Evolutionary conservation across 169 alveolate species (phyloP).

Genomic region (Pseudocohnilembus persalinus): DNA sequence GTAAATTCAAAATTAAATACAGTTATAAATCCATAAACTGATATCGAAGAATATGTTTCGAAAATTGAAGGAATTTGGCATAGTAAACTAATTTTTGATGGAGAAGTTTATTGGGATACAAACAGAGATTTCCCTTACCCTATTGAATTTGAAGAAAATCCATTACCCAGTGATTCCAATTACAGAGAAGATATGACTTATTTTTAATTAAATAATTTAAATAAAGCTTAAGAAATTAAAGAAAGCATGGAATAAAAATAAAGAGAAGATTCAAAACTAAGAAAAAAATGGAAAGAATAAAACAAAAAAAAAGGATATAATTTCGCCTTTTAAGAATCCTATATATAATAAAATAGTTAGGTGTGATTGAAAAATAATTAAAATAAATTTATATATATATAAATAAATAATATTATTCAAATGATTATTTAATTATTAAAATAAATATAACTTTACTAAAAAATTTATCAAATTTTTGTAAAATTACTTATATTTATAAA

Average conservation of each 20-base stretch:
- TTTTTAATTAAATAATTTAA: slow-evolving; percentile 39
- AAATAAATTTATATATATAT: too few species aligned
- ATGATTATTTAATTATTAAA: too few species aligned
- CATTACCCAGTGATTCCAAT: slow-evolving; percentile 61
- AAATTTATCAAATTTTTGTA: too few species aligned
- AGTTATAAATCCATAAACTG: slow-evolving; percentile 17
- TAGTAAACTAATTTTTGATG: slow-evolving; percentile 45
- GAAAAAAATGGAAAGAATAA: neutral
- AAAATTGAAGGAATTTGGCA: slow-evolving; percentile 66
- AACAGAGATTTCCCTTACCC: slow-evolving; percentile 33
- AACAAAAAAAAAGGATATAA: too few species aligned
- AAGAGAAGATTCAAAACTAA: slow-evolving; percentile 53
- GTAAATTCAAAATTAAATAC: slow-evolving; percentile 33
- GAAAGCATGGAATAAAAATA: slow-evolving; percentile 60
- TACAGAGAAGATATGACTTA: slow-evolving; percentile 57
- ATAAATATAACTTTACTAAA: too few species aligned
- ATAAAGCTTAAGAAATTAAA: slow-evolving; percentile 50
- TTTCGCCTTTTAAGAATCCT: too few species aligned
- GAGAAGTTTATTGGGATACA: slow-evolving; percentile 52
- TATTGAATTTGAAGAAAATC: slow-evolving; percentile 50
- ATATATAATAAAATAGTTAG: too few species aligned
- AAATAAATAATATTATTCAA: too few species aligned
- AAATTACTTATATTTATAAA: too few species aligned
- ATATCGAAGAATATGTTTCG: slow-evolving; percentile 25
- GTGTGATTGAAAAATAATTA: too few species aligned